phyloP scores from a whole-genome alignment of 441 rosid genomes.

The Brassica hybrid region DNA sequence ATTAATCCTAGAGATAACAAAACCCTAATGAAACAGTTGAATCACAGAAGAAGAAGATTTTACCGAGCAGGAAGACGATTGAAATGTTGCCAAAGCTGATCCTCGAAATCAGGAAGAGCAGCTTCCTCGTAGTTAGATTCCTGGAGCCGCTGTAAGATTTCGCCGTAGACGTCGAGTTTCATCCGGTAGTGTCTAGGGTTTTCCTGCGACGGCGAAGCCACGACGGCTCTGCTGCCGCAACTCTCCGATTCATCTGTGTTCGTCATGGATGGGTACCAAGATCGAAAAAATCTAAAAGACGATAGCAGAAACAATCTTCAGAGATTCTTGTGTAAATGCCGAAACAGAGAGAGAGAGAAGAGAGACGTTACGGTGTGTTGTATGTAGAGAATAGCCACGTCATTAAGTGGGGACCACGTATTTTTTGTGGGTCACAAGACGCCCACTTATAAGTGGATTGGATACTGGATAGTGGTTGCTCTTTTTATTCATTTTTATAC shows the following conservation, averaged over 20 bases:
- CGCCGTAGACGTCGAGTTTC: slow-evolving; percentile 79
- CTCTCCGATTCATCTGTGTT: slow-evolving; percentile 86
- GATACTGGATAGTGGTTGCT: background rate
- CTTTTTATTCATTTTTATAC: background rate
- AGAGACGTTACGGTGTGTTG: slow-evolving; percentile 27
- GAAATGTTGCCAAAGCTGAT: slow-evolving; percentile 97
- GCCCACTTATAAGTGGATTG: slow-evolving; percentile 19
- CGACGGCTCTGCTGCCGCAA: slow-evolving; percentile 71
- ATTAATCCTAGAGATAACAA: background rate
- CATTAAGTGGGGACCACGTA: slow-evolving; percentile 34
- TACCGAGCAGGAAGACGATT: slow-evolving; percentile 93
- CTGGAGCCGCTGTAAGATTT: slow-evolving; percentile 70
- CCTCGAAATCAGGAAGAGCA: slow-evolving; percentile 65
- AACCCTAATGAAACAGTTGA: slow-evolving; percentile 14
- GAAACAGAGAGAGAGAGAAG: background rate
- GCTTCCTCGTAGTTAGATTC: slow-evolving; percentile 46
- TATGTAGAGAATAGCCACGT: slow-evolving; percentile 40
- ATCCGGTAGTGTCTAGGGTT: slow-evolving; percentile 72
- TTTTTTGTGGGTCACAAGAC: slow-evolving; percentile 7
- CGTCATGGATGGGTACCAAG: slow-evolving; percentile 48
- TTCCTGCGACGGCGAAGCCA: slow-evolving; percentile 48
- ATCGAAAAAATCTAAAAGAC: background rate
- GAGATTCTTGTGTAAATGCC: slow-evolving; percentile 6
- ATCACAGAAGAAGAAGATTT: background rate
- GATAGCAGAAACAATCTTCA: background rate